Evolutionary conservation across 1,139 yeast genomes (phyloP).

Genomic region (Suhomyces atakaporum): DNA sequence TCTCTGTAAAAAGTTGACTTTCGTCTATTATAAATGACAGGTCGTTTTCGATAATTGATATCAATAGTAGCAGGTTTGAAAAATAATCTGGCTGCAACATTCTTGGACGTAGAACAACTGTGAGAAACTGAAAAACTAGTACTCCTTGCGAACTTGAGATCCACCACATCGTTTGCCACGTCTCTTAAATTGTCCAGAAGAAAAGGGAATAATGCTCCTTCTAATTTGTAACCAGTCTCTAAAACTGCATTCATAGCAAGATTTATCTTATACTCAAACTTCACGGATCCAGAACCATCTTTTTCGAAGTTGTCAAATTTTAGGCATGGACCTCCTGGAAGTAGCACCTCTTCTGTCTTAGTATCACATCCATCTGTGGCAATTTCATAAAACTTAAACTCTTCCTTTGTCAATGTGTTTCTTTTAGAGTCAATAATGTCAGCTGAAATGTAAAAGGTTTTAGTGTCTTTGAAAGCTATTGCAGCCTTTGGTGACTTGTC

Average conservation of each 20-base stretch:
- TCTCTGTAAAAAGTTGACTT: conserved; percentile 1
- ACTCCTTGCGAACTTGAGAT: conserved; percentile 9
- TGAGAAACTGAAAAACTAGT: conserved; percentile 17
- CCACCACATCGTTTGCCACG: not conserved
- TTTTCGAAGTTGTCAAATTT: conserved; percentile 13
- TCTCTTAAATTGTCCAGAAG: no score
- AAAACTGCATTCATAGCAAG: conserved; percentile 1
- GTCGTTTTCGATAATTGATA: conserved; percentile 13
- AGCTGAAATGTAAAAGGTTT: conserved; percentile 22
- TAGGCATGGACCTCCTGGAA: conserved; percentile 27
- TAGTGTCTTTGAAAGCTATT: conserved; percentile 23
- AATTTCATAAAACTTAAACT: conserved; percentile 13
- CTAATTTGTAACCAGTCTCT: no score
- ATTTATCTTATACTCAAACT: conserved; percentile 11
- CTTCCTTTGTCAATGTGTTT: conserved; percentile 5
- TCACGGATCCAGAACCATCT: conserved; percentile 20
- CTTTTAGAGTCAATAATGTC: conserved; percentile 7
- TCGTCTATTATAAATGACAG: conserved; percentile 6
- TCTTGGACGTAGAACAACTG: conserved; percentile 18
- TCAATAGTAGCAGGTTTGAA: conserved; percentile 18
- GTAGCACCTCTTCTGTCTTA: conserved; percentile 11
- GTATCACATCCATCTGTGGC: conserved; percentile 5
- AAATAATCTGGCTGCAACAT: conserved; percentile 20
- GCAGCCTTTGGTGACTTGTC: conserved; percentile 18
- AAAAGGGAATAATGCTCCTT: no score